Conservation (phyloP, 2,329 filamentous ascomycete species). For the Graphiopsis chlorocephala region DNA sequence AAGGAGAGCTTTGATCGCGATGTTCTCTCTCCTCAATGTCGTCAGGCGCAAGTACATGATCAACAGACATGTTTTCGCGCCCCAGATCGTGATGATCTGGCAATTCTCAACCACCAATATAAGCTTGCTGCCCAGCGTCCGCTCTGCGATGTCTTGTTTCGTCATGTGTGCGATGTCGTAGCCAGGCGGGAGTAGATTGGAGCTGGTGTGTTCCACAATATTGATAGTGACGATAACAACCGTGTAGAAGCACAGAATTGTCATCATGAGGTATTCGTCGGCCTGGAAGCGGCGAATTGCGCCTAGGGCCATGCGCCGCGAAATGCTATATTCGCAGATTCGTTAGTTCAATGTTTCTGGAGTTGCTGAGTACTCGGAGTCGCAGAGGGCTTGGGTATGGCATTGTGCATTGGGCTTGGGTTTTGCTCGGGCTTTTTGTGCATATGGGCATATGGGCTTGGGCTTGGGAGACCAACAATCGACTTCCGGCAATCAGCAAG, state of each 20-base stretch:
- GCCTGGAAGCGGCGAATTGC: slow-evolving; percentile 49
- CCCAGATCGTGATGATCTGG: slow-evolving; percentile 38
- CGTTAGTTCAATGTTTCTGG: slow-evolving; percentile 5
- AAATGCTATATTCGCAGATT: slow-evolving; percentile 34
- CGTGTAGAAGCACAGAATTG: slow-evolving; percentile 50
- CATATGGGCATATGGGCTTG: not conserved
- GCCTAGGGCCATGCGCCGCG: slow-evolving; percentile 46
- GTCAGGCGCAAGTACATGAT: slow-evolving; percentile 41
- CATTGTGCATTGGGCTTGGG: not conserved
- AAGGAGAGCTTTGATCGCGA: slow-evolving; percentile 34
- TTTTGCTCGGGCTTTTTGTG: not conserved
- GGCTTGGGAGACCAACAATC: slow-evolving; percentile 38
- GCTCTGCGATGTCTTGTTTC: slow-evolving; percentile 23
- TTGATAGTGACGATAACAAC: slow-evolving; percentile 50
- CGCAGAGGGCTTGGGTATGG: not conserved
- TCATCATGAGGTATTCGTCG: slow-evolving; percentile 58
- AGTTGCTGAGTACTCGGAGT: not conserved
- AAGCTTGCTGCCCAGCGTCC: slow-evolving; percentile 38
- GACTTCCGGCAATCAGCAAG: slow-evolving; percentile 38
- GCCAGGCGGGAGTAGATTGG: slow-evolving; percentile 45
- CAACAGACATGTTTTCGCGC: slow-evolving; percentile 38
- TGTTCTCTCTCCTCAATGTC: slow-evolving; percentile 35
- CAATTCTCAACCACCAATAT: slow-evolving; percentile 40
- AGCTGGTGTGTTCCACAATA: slow-evolving; percentile 39
- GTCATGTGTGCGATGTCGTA: slow-evolving; percentile 45